Base-by-base conservation (phyloP, 495 filamentous ascomycete species). In the Tuber brumale region DNA sequence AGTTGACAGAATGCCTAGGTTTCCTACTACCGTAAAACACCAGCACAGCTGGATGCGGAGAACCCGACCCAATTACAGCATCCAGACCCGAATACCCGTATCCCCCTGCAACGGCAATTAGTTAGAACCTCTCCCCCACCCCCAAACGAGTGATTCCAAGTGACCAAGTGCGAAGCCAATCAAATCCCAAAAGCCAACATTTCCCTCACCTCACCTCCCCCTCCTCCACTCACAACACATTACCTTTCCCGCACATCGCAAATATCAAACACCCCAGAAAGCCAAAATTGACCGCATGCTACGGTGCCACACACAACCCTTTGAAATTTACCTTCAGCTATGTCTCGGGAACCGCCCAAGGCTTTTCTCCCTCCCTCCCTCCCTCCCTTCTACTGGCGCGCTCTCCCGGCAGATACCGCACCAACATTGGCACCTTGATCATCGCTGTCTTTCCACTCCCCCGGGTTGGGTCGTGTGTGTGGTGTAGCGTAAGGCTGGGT, bases 121-220 rank as follows among this genome's bases (percentile, higher is more conserved):
- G 57, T 3, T 35, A 35, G 57, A 35, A 9, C 57, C 27, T 12
- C 57, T 27, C 51, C 37, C 37, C 37, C 37, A 2, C 0, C 37
- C 37, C 37, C 37, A 39, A 39, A 66, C 57, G 57, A 66, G 57
- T 66, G 57, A 66, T 66, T 27, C 57, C 57, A 16, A 19, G 16
- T 66, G 57, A 66, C 27, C 27, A 66, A 66, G 57, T 66, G 57
- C 27, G 57, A 66, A 66, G 57, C 57, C 57, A 66, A 66, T 66
- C 57, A 66, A 27, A 35, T 9, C 31, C 27, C 57, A 18, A 19
- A 35, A 6, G n/a, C 4, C 57, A 7, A 16, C 16, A 35, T 14
- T 35, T 8, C 57, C 57, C n/a, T 31, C n/a, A 27, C 16, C 3
- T 19, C 44, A 12, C 10, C 23, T 21, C 46, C 48, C 9, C 46